Percentiles rank a stretch among this genome's conserved stretches.
Conservation (phyloP, 2,329 filamentous ascomycete species). For the Ophiostoma perfectum region DNA sequence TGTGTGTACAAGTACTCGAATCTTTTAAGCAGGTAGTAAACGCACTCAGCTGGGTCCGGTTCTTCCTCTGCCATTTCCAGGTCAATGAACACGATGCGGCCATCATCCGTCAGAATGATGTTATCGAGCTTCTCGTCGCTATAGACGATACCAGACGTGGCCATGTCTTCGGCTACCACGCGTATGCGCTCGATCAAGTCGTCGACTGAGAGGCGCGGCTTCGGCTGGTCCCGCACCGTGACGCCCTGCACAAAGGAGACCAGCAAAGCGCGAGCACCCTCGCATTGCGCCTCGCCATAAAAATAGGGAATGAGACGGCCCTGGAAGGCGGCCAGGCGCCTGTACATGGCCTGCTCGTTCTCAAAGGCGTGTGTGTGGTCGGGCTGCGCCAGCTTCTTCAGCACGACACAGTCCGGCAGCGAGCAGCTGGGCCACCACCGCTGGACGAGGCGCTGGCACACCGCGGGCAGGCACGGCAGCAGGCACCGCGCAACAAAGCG, state of each 20-base stretch:
- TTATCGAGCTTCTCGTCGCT: neutral
- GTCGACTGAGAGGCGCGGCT: neutral
- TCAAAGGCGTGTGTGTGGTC: conserved; percentile 5
- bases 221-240: neutral
- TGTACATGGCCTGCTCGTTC: conserved; percentile 16
- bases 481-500: neutral
- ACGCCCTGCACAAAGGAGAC: neutral
- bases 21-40: neutral
- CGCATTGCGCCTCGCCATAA: conserved; percentile 20
- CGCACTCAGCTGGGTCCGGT: neutral
- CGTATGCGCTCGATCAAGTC: neutral
- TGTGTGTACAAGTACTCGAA: neutral
- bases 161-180: neutral
- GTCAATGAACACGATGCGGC: neutral
- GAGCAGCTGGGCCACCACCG: conserved; percentile 13
- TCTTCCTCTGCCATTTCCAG: conserved; percentile 4
- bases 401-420: conserved; percentile 15
- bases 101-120: neutral
- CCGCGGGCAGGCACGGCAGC: neutral
- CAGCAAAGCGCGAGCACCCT: conserved; percentile 6
- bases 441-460: conserved; percentile 6
- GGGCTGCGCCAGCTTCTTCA: conserved; percentile 16
- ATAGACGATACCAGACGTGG: neutral
- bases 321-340: neutral
- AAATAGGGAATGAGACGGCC: conserved; percentile 13